Base-by-base conservation (phyloP, 2,329 filamentous ascomycete species). In the Aspergillus pseudoterreus region DNA sequence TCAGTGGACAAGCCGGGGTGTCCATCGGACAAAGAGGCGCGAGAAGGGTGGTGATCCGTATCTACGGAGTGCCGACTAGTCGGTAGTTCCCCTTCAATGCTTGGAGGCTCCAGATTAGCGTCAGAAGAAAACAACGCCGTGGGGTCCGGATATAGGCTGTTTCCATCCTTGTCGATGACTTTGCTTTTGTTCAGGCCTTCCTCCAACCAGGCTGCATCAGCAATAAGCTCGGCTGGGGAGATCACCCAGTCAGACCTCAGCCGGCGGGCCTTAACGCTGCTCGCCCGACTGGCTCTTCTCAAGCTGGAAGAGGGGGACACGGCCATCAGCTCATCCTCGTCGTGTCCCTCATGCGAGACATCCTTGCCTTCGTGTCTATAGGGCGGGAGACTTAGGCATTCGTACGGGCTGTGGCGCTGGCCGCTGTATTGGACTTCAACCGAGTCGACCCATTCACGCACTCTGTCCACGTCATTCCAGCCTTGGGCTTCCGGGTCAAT, bases 121-220 rank as follows among this genome's bases (percentile, higher is more conserved):
- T 60, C 55, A 14, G 53, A 38, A 35, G 57, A 36, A 17, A 59
- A 48, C 22, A 69, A 49, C 56, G 68, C 53, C 22, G 53, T 50
- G 17, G 61, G 36, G 51, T 68, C 58, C 48, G 65, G 64, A 51
- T 74, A 95, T 12, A 96, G 82, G 51, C 82, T 85, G 44, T 82
- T 80, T 63, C 90, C 90, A 62, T 89, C 77, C 12, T 85, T 83
- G 69, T 96, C 88, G 65, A 95, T 88, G 39, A 96, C 86, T 24
- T 91, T 77, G 47, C 79, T 80, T 67, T 92, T 95, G 70, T 96
- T 91, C 52, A 86, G 78, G 30, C 82, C 83, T 62, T 92, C 85
- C 67, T 96, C 90, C 19, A 95, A 74, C 94, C 94, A 99, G 63
- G 92, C 90, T 1, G 87, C 80, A 73, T 99, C 94, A 4, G 92